A percentile compares a stretch with the other conserved stretches of the same genome.
Evolutionary conservation across 257 asterid species (phyloP).

Genomic region (Solanum raphanifolium): DNA sequence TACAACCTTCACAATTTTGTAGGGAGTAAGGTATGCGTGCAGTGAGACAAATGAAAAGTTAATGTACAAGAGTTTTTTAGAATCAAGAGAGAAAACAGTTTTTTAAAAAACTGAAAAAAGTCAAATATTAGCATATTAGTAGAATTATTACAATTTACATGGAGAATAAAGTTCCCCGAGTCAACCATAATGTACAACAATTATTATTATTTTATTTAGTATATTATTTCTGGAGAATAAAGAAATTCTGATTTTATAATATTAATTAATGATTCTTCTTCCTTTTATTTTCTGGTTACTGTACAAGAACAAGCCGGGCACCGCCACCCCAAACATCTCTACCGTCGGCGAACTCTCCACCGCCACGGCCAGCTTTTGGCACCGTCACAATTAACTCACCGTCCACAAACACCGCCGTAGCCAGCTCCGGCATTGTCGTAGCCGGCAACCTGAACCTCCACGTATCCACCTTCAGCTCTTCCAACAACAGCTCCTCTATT

Average conservation of each 20-base stretch:
- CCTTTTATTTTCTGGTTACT: slow-evolving; percentile 1
- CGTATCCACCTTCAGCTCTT: slow-evolving; percentile 39
- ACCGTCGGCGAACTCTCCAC: slow-evolving; percentile 10
- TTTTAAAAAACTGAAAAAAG: too few relatives aligned
- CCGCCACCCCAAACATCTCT: slow-evolving; percentile 24
- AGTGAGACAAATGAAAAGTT: background rate
- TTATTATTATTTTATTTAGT: background rate
- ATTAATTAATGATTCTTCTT: background rate
- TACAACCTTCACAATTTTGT: background rate
- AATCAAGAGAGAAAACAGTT: background rate
- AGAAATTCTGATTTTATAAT: background rate
- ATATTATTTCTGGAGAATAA: slow-evolving; percentile 1
- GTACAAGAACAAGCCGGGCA: slow-evolving; percentile 32
- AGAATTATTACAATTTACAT: background rate
- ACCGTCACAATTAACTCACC: slow-evolving; percentile 48
- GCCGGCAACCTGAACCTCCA: slow-evolving; percentile 61
- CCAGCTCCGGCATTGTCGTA: slow-evolving; percentile 35
- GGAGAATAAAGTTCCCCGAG: background rate
- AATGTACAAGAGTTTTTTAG: too few relatives aligned
- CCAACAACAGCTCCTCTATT: slow-evolving; percentile 23
- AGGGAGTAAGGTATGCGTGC: background rate
- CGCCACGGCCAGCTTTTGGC: slow-evolving; percentile 28
- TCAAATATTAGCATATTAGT: background rate
- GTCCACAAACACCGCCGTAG: slow-evolving; percentile 27
- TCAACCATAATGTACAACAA: background rate